Evolutionary conservation across 257 asterid species (phyloP), one percentile per base, ranked within the genome.

Genomic region (Catharanthus roseus): DNA sequence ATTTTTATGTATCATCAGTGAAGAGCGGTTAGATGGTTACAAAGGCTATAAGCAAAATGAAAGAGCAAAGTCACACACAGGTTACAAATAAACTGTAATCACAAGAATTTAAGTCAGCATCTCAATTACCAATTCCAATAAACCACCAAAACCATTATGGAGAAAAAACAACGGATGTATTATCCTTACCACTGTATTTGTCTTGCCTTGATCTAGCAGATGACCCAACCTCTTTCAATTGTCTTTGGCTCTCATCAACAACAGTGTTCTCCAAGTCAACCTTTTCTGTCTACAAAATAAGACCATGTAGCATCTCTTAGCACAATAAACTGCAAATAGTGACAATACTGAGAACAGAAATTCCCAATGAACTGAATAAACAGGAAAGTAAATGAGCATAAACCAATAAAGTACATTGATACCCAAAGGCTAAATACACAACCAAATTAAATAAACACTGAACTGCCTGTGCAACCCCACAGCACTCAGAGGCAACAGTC

Each of bases 231-330:
- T 86, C 93, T 67, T 86, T 79, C 56, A 71, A 68, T 77, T 88
- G 97, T 68, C 96, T 86, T 85, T 90, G 99, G 87, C 95, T 95
- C 86, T 95, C 97, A 76, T 95, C 97, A 26, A 95, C 96, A 65
- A 95, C 99, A 3, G 99, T 91, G 76, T 95, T 88, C 86, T 95
- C 99, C 83, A 95, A 77, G 78, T 95, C 99, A 39, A 95, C 99
- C 60, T 91, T 95, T 83, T 95, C 99, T 71, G 99, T 88, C 99
- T 95, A 84, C 80, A 88, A 56, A 85, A 66, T 69, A 47, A 55
- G 26, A 77, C 68, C 12, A 56, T 1, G 67, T 26, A 70, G 49
- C 47, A 58, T 53, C 68, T 74, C 64, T 84, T 58, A 75, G 79
- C 64, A 72, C 71, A 76, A 68, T 64, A 77, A 68, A 72, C 51